These are phyloP conservation scores for Hypoxylon sp. DNA, from an alignment of 2,329 filamentous ascomycete genomes.

Conservation along the genomic window DNA sequence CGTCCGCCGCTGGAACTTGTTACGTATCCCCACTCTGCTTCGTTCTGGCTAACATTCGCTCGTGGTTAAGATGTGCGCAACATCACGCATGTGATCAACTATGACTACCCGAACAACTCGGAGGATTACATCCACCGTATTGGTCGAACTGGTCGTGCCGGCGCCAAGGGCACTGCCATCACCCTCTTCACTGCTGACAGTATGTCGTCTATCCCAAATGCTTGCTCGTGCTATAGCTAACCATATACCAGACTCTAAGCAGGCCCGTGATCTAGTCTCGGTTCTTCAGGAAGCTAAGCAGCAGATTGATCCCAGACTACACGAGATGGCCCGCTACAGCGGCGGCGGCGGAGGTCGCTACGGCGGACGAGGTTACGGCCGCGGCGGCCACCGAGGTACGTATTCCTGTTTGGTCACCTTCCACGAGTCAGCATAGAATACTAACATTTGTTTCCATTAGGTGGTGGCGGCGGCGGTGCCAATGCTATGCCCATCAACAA, in stretches of 20 bases:
- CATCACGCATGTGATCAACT: slow-evolving; percentile 99
- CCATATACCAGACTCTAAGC: slow-evolving; percentile 75
- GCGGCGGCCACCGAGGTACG: slow-evolving; percentile 58
- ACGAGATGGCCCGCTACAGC: slow-evolving; percentile 93
- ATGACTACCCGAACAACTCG: slow-evolving; percentile 99
- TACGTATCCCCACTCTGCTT: slow-evolving; percentile 59
- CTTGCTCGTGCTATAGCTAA: slow-evolving; percentile 45
- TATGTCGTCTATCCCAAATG: slow-evolving; percentile 62
- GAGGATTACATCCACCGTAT: slow-evolving; percentile 99
- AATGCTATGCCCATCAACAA: slow-evolving; percentile 47
- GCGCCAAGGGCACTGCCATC: slow-evolving; percentile 93
- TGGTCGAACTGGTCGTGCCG: slow-evolving; percentile 94
- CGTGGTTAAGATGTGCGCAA: slow-evolving; percentile 93
- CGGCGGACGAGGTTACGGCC: slow-evolving; percentile 72
- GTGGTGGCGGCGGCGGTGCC: slow-evolving; percentile 53
- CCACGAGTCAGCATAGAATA: neutral
- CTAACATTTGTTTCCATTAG: slow-evolving; percentile 38
- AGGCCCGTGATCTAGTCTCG: slow-evolving; percentile 93
- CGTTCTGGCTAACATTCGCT: slow-evolving; percentile 79
- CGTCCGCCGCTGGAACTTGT: slow-evolving; percentile 68
- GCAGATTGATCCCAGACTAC: slow-evolving; percentile 93
- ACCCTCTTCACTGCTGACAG: slow-evolving; percentile 99
- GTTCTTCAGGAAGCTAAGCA: slow-evolving; percentile 97
- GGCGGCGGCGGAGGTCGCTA: slow-evolving; percentile 78
- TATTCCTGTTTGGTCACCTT: slow-evolving; percentile 34